Evolutionary conservation across 768 basidiomycete genomes (phyloP).

Genomic region (Crepidotus variabilis): DNA sequence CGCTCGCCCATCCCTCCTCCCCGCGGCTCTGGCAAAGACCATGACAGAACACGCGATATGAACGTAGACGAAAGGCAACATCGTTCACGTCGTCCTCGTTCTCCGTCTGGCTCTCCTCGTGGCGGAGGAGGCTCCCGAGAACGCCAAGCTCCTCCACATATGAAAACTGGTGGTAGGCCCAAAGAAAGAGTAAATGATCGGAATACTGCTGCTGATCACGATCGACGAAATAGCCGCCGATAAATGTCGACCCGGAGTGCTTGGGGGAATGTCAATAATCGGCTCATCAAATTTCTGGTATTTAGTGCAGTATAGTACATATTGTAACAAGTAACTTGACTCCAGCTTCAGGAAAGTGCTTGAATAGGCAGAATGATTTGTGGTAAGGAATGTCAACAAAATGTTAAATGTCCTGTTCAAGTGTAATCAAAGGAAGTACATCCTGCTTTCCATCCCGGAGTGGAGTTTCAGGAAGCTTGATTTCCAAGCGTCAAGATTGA

Average conservation of each 20-base stretch:
- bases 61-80: slow-evolving; percentile 4
- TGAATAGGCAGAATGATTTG: no score
- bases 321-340: no score
- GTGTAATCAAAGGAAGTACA: slow-evolving; percentile 15
- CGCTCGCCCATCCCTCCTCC: slow-evolving; percentile 10
- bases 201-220: slow-evolving; percentile 3
- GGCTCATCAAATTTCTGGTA: no score
- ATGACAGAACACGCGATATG: slow-evolving; percentile 8
- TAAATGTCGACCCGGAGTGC: neutral
- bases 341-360: no score
- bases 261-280: no score
- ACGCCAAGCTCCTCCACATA: slow-evolving; percentile 8
- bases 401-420: neutral
- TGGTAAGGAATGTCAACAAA: neutral
- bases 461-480: slow-evolving; percentile 10
- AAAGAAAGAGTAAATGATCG: slow-evolving; percentile 5
- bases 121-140: slow-evolving; percentile 2
- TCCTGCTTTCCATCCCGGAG: slow-evolving; percentile 2
- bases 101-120: slow-evolving; percentile 17
- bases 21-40: slow-evolving; percentile 3
- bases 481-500: slow-evolving; percentile 15
- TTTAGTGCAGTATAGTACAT: no score
- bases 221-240: slow-evolving; percentile 2
- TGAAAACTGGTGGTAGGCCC: slow-evolving; percentile 1
- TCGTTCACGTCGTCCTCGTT: slow-evolving; percentile 4